Percentiles rank a stretch among this genome's conserved stretches.
These are phyloP conservation scores for Erodium trifolium DNA, from an alignment of 441 rosid genomes.

Conservation along the genomic window DNA sequence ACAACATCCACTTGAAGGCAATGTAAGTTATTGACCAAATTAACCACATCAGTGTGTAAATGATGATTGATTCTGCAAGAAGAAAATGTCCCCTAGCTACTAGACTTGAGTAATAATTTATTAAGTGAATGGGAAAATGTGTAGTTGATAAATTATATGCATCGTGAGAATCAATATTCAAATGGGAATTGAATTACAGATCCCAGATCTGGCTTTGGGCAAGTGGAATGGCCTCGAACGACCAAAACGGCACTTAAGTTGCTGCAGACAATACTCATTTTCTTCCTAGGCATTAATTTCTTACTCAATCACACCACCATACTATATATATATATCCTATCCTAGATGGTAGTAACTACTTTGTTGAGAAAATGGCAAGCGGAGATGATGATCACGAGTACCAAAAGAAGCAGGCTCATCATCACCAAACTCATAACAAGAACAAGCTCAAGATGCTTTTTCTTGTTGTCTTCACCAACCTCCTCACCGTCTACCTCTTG, in stretches of 20 bases:
- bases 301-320: too few species aligned
- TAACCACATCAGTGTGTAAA: conserved; percentile 7
- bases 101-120: background rate
- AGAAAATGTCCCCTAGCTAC: too few species aligned
- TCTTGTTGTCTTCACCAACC: conserved; percentile 33
- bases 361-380: conserved; percentile 20
- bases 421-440: conserved; percentile 14
- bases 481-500: conserved; percentile 35
- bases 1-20: conserved; percentile 2
- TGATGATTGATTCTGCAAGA: too few species aligned
- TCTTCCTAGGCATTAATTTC: too few species aligned
- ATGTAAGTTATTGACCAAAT: too few species aligned
- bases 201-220: background rate
- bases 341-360: too few species aligned
- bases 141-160: background rate
- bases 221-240: background rate
- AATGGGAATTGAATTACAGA: too few species aligned
- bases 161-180: too few species aligned
- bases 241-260: background rate
- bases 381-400: conserved; percentile 16
- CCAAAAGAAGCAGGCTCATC: conserved; percentile 25
- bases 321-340: too few species aligned
- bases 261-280: background rate
- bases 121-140: background rate
- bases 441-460: conserved; percentile 33